Evolutionary conservation across 164 flowering plant genomes (phyloP), one percentile per base, ranked within the genome.

Genomic region (Houttuynia cordata): DNA sequence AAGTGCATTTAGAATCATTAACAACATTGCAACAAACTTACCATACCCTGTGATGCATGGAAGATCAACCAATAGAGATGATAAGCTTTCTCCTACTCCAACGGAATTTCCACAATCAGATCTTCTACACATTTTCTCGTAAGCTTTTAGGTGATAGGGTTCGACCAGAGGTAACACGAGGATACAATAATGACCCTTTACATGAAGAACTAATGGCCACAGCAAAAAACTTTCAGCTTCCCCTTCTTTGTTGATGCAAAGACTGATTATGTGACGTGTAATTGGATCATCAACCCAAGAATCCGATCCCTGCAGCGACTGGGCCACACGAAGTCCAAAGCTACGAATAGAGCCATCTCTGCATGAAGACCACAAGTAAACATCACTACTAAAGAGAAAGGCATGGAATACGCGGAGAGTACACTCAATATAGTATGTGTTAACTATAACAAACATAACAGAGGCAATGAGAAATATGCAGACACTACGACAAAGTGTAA

Each of bases 1-100:
- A n/a, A n/a, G n/a, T n/a, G n/a, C n/a, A n/a, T n/a, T n/a, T n/a
- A n/a, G 56, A 5, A 5, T 10, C 56, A 53, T 53, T 18, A 0
- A 65, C 21, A 21, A 64, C 51, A 71, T 19, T 18, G 63, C 42
- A 54, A 54, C 62, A 53, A 83, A 83, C 94, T 82, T 85, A 88
- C 95, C 86, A 72, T 93, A 93, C 99, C 99, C 99, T 88, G 99
- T 88, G 83, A 94, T 91, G 83, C 88, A 94, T 58, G 96, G 96
- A 81, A 88, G 90, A 67, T 83, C 90, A 73, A 91, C 77, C 69
- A 94, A 67, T 58, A 88, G 79, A 51, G 97, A 82, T 51, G 97
- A 88, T n/a, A 94, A 67, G 71, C 76, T 81, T 56, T 72, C 86
- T 67, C 85, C 96, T 63, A 47, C 77, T 51, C 83, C 83, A 66